These are phyloP conservation scores for Fraxinus americana DNA, from an alignment of 257 asterid species.

Conservation along the genomic window DNA sequence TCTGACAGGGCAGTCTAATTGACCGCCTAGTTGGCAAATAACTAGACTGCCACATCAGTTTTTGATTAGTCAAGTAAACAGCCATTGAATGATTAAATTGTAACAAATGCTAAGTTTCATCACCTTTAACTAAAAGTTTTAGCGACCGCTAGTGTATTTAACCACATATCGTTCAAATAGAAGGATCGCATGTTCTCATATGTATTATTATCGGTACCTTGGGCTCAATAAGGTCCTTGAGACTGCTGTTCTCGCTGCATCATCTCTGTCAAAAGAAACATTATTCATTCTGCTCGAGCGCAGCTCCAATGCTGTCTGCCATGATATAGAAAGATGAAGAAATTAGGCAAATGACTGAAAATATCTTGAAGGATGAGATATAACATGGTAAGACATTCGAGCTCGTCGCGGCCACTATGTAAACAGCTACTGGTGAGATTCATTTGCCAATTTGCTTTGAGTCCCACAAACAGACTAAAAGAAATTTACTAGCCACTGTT, in stretches of 20 bases:
- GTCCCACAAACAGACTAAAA: neutral
- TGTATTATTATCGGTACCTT: slow-evolving; percentile 32
- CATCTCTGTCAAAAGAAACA: slow-evolving; percentile 43
- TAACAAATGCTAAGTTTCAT: neutral
- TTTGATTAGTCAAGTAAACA: neutral
- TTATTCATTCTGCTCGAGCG: slow-evolving; percentile 43
- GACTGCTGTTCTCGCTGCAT: slow-evolving; percentile 30
- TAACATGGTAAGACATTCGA: neutral
- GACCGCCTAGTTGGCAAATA: neutral
- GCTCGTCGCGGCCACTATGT: neutral
- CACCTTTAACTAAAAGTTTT: neutral
- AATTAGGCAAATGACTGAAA: neutral
- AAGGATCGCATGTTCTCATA: neutral
- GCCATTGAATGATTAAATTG: neutral
- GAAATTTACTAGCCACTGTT: neutral
- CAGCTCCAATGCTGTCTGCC: slow-evolving; percentile 60
- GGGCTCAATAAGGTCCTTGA: slow-evolving; percentile 51
- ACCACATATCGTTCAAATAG: neutral
- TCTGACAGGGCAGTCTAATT: neutral
- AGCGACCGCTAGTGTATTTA: neutral
- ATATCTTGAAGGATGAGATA: neutral
- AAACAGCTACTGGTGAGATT: neutral
- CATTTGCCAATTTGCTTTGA: neutral
- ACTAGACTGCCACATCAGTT: neutral
- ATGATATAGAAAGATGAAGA: neutral